A percentile compares a stretch with the other conserved stretches of the same genome.
Evolutionary conservation across 495 filamentous ascomycete genomes (phyloP).

Genomic region (Cercophora newfieldiana): DNA sequence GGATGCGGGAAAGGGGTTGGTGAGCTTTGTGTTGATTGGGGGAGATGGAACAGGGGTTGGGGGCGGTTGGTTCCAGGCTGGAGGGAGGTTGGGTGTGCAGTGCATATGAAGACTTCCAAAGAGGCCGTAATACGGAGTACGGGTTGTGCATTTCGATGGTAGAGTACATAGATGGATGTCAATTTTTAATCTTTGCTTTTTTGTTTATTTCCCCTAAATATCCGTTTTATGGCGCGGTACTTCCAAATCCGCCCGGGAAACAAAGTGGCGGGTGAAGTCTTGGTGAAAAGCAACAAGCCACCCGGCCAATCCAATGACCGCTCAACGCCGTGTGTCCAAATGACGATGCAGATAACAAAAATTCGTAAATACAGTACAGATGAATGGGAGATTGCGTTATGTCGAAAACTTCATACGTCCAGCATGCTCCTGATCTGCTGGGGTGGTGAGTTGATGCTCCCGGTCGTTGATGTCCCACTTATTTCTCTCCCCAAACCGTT

Average conservation of each 20-base stretch:
- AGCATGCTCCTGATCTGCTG: conserved; percentile 59
- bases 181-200: not conserved
- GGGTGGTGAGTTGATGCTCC: conserved; percentile 40
- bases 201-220: not conserved
- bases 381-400: not conserved
- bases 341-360: not conserved
- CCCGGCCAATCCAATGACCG: not conserved
- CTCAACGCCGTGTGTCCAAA: not conserved
- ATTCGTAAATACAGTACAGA: not conserved
- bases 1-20: not conserved
- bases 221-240: not conserved
- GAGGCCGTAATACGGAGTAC: too few relatives aligned
- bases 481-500: conserved; percentile 33
- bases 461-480: conserved; percentile 31
- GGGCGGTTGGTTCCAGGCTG: not conserved
- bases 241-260: not conserved
- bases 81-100: not conserved
- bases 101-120: not conserved
- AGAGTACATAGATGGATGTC: not conserved
- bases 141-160: too few relatives aligned
- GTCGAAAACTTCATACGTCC: conserved; percentile 46
- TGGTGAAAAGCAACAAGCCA: not conserved
- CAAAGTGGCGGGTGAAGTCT: not conserved
- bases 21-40: not conserved
- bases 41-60: not conserved